A percentile compares a stretch with the other conserved stretches of the same genome.
These are phyloP conservation scores for Brachypodium distachyon DNA, from an alignment of 202 grass and related monocot species.

Conservation along the genomic window DNA sequence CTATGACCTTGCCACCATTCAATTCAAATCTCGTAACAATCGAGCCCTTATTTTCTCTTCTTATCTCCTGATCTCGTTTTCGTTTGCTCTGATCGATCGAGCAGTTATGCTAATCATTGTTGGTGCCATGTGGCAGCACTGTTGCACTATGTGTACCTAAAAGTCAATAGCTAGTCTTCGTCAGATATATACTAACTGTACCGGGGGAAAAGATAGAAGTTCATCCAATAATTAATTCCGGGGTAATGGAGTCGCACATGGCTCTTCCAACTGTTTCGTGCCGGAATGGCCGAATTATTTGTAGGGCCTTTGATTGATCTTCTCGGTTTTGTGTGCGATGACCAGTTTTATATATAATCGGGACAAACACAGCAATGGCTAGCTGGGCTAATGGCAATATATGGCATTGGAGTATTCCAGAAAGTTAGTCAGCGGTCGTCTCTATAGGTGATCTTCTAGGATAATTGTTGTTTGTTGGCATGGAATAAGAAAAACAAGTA, in stretches of 20 bases:
- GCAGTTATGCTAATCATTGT: conserved; percentile 15
- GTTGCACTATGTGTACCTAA: neutral
- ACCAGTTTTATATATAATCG: neutral
- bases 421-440: too few species aligned
- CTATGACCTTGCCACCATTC: neutral
- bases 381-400: too few species aligned
- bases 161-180: conserved; percentile 10
- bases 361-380: neutral
- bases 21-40: neutral
- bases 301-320: neutral
- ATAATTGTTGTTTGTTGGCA: too few species aligned
- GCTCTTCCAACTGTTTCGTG: neutral
- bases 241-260: conserved; percentile 13
- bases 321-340: neutral
- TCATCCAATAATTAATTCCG: too few species aligned
- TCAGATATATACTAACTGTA: neutral
- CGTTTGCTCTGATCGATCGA: neutral
- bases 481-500: too few species aligned
- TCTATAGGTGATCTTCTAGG: too few species aligned
- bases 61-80: neutral
- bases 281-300: neutral
- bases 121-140: neutral
- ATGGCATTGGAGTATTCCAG: too few species aligned
- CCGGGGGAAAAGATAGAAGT: too few species aligned
- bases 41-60: neutral